A percentile compares a stretch with the other conserved stretches of the same genome.
Conservation (phyloP, 345 rosid genomes). For the Citrus reticulata region DNA sequence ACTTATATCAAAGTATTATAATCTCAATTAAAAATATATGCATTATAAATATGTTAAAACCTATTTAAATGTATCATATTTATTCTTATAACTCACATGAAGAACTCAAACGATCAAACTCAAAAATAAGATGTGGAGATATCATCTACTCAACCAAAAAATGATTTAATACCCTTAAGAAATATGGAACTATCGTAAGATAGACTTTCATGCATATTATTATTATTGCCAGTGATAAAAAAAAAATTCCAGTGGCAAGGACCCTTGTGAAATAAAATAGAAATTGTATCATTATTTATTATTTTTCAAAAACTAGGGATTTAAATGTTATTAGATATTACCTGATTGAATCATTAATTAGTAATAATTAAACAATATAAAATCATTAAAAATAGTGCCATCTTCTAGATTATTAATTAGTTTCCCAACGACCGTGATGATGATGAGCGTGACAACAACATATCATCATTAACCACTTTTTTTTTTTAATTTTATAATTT, state of each 20-base stretch:
- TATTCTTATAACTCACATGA: too few species aligned
- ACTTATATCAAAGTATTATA: too few species aligned
- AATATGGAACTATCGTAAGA: too few species aligned
- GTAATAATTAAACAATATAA: background rate
- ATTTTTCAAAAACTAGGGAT: background rate
- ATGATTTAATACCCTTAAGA: too few species aligned
- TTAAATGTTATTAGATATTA: background rate
- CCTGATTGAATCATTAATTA: background rate
- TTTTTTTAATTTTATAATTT: background rate
- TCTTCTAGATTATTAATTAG: slow-evolving; percentile 26
- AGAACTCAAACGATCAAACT: too few species aligned
- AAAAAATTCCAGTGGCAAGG: background rate
- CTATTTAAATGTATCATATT: too few species aligned
- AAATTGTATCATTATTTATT: too few species aligned
- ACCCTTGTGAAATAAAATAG: background rate
- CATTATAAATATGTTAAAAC: rapidly evolving
- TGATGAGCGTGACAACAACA: slow-evolving; percentile 59
- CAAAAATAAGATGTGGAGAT: too few species aligned
- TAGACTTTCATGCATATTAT: too few species aligned
- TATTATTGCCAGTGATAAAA: too few species aligned
- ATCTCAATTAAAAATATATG: too few species aligned
- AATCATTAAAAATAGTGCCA: slow-evolving; percentile 8
- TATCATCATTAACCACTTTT: slow-evolving; percentile 45
- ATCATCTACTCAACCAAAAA: too few species aligned
- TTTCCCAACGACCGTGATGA: slow-evolving; percentile 31